Evolutionary conservation across 2,329 filamentous ascomycete species (phyloP), one percentile per base, ranked within the genome.

Genomic region (Metarhizium guizhouense): DNA sequence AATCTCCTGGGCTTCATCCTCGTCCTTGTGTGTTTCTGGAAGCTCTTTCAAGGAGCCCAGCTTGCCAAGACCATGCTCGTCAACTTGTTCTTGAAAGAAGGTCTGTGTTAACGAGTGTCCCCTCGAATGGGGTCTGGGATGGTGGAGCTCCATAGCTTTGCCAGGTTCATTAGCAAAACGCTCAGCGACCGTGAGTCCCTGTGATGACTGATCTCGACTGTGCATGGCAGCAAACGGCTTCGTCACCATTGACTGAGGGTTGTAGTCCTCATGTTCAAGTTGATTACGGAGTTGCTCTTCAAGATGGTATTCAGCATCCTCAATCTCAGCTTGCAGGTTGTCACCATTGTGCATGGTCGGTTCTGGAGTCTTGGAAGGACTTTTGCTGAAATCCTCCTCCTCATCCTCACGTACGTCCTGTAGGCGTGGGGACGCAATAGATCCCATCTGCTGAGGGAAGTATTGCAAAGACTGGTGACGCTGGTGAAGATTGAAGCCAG

Each of bases 271-370:
- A 61, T 91, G 86, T 57, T 92, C 87, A 51, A 93, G 76, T 64
- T 93, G 86, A 54, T 87, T 85, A 53, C 89, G 84, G 59, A 92
- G 84, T 58, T 89, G 85, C 66, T 91, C 84, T 66, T 92, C 88
- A 58, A 94, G 71, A 63, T 93, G 89, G 65, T 94, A 93, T 64
- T 95, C 89, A 4, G 88, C 86, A 65, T 92, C 88, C 52, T 94
- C 87, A 55, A 95, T 86, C 62, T 94, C 90, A 59, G 86, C 86
- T 67, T 96, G 90, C 29, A 95, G 78, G 62, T 91, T 91, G 62
- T 92, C 87, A 50, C 73, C 70, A 53, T 78, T 72, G 49, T 74
- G 74, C 50, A 71, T 70, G 11, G 62, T 55, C 10, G 78, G 74
- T 62, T 84, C 79, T 0, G 80, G 77, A 0, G 78, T 80, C 63